Evolutionary conservation across 306 rosid genomes (phyloP).

Genomic region (Begonia peltatifolia): DNA sequence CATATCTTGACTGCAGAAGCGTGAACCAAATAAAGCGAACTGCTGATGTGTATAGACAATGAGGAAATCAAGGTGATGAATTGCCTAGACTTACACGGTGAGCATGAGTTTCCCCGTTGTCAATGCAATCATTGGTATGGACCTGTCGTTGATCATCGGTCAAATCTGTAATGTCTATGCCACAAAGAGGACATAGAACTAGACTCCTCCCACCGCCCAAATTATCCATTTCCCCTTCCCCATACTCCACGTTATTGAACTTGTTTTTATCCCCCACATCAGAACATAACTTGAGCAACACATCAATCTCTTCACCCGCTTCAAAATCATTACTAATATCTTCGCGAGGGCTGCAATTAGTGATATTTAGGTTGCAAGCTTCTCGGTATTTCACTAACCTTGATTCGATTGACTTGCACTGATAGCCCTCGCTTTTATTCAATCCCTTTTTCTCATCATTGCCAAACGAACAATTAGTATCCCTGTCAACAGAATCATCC

Average conservation of each 20-base stretch:
- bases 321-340: slow-evolving; percentile 8
- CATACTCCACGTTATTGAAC: slow-evolving; percentile 5
- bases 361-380: slow-evolving; percentile 9
- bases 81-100: slow-evolving; percentile 26
- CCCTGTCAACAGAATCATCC: slow-evolving; percentile 1
- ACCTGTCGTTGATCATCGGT: slow-evolving; percentile 39
- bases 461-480: slow-evolving; percentile 4
- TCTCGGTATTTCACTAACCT: slow-evolving; percentile 26
- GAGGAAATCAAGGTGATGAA: too few relatives aligned
- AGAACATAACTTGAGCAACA: slow-evolving; percentile 38
- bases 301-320: slow-evolving; percentile 32
- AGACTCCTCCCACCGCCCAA: slow-evolving; percentile 11
- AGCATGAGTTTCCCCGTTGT: slow-evolving; percentile 24
- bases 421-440: slow-evolving; percentile 22
- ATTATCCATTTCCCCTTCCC: slow-evolving; percentile 9
- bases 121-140: slow-evolving; percentile 68
- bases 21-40: too few relatives aligned
- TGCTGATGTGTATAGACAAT: too few relatives aligned
- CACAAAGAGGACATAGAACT: slow-evolving; percentile 62
- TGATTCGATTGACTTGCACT: slow-evolving; percentile 56
- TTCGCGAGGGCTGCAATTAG: slow-evolving; percentile 1
- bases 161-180: slow-evolving; percentile 52
- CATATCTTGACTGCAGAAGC: too few relatives aligned
- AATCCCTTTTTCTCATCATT: slow-evolving; percentile 13
- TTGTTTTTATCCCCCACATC: slow-evolving; percentile 17